Base-by-base conservation (phyloP, 371 early-diverging fungal genomes). In the Sanchytrium tribonematis region DNA sequence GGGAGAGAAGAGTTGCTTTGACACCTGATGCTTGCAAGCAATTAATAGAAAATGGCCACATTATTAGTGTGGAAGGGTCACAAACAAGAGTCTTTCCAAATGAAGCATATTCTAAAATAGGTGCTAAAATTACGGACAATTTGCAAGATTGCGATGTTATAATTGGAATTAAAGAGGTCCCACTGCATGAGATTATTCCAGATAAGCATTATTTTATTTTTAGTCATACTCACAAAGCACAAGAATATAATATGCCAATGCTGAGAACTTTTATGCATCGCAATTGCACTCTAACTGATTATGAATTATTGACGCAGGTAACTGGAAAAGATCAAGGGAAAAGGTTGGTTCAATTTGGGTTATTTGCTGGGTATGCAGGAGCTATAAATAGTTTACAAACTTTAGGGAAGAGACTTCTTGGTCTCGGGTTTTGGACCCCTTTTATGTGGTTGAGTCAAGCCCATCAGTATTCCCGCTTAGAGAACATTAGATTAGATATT, bases 181-280 rank as follows among this genome's bases (percentile, higher is more conserved):
- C 95, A n/a, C 80, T 81, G 27, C 75, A 80, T 67, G 78, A 87
- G 68, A 74, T 97, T 69, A 77, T 95, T 1, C 83, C 84, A 0
- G 79, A 86, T 75, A 94, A 93, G 79, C 90, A 90, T 0, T 96
- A 92, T 76, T 66, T 93, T 29, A 86, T 88, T 78, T 97, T 97
- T 74, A 93, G 94, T 69, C 97, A 97, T 77, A 96, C 95, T 0
- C 93, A 93, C 80, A 97, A 97, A 78, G 97, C 91, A 29, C 92
- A 91, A 71, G 68, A 71, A 31, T 86, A 93, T 76, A 96, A 96
- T 75, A 90, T 91, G 90, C 85, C 87, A 28, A 84, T 88, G 82
- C 82, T 96, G 68, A 82, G 89, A 74, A 77, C 78, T 31, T 80
- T 93, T 31, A 80, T 96, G 30, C 92, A 92, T 77, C 48, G 48